Conservation (phyloP, 345 rosid species). For the Pistacia atlantica region DNA sequence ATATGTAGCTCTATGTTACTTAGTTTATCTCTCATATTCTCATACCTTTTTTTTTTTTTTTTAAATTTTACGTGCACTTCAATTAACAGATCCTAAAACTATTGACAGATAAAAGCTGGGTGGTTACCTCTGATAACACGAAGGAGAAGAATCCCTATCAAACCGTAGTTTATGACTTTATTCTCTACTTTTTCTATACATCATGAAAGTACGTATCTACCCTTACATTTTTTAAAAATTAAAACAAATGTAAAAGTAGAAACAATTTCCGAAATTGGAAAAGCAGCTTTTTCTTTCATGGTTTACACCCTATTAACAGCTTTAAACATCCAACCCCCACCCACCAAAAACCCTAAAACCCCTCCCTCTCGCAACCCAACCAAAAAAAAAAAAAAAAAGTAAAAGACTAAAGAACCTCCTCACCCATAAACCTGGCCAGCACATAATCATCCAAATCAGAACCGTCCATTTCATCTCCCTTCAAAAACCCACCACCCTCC, state of each 20-base stretch:
- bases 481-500: background rate
- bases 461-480: constrained; percentile 1
- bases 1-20: too few species aligned
- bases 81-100: too few species aligned
- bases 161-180: too few species aligned
- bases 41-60: too few species aligned
- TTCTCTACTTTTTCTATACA: too few species aligned
- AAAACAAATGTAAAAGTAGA: background rate
- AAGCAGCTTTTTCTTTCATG: background rate
- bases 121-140: too few species aligned
- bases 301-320: background rate
- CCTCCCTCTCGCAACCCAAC: background rate
- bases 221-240: too few species aligned
- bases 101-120: too few species aligned
- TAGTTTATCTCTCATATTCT: too few species aligned
- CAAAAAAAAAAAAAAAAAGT: background rate
- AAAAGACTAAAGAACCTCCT: constrained; percentile 18
- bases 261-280: background rate
- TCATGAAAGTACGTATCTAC: too few species aligned
- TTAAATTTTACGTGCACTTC: too few species aligned
- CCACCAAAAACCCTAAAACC: background rate
- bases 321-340: background rate
- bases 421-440: constrained; percentile 54
- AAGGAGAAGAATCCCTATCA: too few species aligned
- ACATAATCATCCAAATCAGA: constrained; percentile 39